Percentiles rank a stretch among this genome's conserved stretches.
phyloP scores from a whole-genome alignment of 306 rosid genomes.

The Lathyrus oleraceus region DNA sequence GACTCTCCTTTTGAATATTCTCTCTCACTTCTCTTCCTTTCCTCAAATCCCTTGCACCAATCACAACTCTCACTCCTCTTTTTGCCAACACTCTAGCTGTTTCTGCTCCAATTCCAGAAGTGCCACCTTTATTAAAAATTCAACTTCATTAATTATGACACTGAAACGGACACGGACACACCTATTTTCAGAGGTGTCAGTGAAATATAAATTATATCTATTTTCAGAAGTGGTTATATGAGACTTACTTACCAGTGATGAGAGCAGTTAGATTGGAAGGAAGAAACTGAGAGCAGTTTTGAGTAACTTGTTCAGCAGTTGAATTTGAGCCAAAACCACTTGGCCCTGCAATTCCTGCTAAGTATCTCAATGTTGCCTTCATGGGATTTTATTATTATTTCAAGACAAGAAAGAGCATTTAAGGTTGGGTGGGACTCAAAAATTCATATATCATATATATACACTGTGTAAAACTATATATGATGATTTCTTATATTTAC shows the following conservation, averaged over 20 bases:
- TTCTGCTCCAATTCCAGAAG: slow-evolving; percentile 95
- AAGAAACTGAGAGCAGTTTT: slow-evolving; percentile 37
- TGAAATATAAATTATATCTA: no score
- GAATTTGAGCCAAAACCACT: slow-evolving; percentile 96
- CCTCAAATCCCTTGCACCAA: slow-evolving; percentile 72
- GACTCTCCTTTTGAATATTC: slow-evolving; percentile 60
- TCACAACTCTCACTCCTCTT: slow-evolving; percentile 91
- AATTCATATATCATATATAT: slow-evolving; percentile 5
- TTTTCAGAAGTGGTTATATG: no score
- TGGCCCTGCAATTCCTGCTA: slow-evolving; percentile 95
- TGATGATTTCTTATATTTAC: not conserved
- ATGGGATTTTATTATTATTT: slow-evolving; percentile 36
- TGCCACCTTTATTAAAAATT: slow-evolving; percentile 56
- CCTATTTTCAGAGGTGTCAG: no score
- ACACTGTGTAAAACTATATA: no score
- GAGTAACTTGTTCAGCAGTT: slow-evolving; percentile 88
- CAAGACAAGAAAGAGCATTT: slow-evolving; percentile 25
- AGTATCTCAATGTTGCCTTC: slow-evolving; percentile 83
- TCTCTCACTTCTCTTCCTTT: slow-evolving; percentile 67
- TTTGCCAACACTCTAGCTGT: slow-evolving; percentile 89
- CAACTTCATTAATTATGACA: slow-evolving; percentile 16
- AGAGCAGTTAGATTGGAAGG: slow-evolving; percentile 69
- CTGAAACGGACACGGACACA: no score
- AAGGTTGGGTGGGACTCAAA: slow-evolving; percentile 7
- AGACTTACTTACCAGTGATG: slow-evolving; percentile 63